phyloP scores from a whole-genome alignment of 2,329 filamentous ascomycete genomes.

The Dactylella cylindrospora region DNA sequence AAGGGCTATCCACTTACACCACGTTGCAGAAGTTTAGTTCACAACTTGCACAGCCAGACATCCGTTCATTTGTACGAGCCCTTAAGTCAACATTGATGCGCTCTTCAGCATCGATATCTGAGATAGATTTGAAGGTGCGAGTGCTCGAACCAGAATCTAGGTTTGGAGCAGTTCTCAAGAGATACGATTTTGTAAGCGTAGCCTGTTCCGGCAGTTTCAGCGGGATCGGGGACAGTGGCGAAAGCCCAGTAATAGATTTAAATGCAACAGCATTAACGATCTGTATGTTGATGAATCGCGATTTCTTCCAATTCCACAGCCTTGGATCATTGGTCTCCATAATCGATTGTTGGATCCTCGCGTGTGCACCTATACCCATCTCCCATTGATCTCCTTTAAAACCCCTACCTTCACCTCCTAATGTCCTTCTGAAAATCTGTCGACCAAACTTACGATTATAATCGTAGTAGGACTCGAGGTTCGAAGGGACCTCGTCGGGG shows the following conservation, averaged over 20 bases:
- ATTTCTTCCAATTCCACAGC: constrained; percentile 5
- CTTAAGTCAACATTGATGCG: not conserved
- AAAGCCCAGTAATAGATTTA: constrained; percentile 1
- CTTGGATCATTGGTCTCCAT: not conserved
- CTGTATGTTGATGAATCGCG: constrained; percentile 5
- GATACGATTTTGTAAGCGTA: not conserved
- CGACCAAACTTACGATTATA: not conserved
- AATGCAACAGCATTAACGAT: constrained; percentile 7
- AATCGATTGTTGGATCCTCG: not conserved
- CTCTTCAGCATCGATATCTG: not conserved
- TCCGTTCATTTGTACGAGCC: not conserved
- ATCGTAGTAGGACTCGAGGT: no score
- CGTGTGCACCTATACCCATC: constrained; percentile 3
- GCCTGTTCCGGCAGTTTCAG: not conserved
- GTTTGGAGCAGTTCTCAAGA: not conserved
- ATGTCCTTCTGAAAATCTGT: no score
- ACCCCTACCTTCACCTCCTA: no score
- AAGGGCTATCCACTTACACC: constrained; percentile 1
- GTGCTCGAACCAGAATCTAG: not conserved
- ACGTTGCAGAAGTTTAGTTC: constrained; percentile 4
- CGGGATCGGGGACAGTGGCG: not conserved
- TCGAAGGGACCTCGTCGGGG: not conserved
- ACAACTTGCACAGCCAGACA: constrained; percentile 5
- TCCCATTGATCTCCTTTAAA: no score
- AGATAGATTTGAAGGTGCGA: not conserved